These are phyloP conservation scores for Bretschneidera sinensis DNA, from an alignment of 345 rosid species.

Conservation along the genomic window DNA sequence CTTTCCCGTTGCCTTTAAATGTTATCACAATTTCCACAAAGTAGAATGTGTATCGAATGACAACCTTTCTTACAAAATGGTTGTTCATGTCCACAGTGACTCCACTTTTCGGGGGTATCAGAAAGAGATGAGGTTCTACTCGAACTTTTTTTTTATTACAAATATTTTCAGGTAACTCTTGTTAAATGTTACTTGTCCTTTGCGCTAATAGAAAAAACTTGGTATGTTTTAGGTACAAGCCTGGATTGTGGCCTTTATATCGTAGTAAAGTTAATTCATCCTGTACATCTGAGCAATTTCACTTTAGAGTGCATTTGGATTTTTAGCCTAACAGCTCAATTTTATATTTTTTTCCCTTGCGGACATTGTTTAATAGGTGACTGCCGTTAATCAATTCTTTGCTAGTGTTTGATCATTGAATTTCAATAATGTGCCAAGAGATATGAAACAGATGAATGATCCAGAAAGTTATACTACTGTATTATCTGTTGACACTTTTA, in stretches of 20 bases:
- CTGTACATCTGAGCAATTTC: background rate
- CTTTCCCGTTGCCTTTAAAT: conserved; percentile 77
- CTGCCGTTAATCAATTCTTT: background rate
- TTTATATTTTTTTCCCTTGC: background rate
- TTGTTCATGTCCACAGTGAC: conserved; percentile 86
- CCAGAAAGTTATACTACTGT: too few relatives aligned
- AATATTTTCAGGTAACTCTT: background rate
- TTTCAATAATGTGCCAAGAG: too few relatives aligned
- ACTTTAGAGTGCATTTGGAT: background rate
- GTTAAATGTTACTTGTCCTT: background rate
- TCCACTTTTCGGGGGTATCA: conserved; percentile 84
- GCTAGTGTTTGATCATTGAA: too few relatives aligned
- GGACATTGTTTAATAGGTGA: background rate
- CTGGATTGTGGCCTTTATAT: conserved; percentile 90
- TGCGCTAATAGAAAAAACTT: conserved; percentile 12
- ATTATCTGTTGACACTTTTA: too few relatives aligned
- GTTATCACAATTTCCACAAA: conserved; percentile 83
- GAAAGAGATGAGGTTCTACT: conserved; percentile 99
- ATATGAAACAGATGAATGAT: too few relatives aligned
- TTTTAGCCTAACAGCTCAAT: conserved; percentile 1
- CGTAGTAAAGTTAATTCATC: conserved; percentile 55
- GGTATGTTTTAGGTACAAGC: conserved; percentile 56
- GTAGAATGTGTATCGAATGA: conserved; percentile 53
- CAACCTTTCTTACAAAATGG: conserved; percentile 81
- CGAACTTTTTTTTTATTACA: background rate